These are phyloP conservation scores for Barnettozyma siamensis DNA, from an alignment of 805 yeast genomes.

Conservation along the genomic window DNA sequence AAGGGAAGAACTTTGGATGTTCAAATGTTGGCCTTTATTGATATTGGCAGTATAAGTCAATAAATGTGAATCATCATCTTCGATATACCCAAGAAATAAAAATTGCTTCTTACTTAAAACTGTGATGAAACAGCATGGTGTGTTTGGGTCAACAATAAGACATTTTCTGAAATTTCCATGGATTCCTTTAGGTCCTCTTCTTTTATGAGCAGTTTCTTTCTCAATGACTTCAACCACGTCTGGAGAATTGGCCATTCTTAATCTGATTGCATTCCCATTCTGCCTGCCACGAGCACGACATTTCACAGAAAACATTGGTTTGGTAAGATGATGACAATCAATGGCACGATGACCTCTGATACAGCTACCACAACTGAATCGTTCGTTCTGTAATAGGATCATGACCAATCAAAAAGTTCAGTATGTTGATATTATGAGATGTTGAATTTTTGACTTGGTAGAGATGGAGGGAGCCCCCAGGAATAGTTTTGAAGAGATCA, in stretches of 20 bases:
- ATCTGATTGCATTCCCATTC: not conserved
- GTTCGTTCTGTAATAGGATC: conserved; percentile 8
- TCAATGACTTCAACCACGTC: not conserved
- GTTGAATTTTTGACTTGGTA: no score
- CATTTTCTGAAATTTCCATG: not conserved
- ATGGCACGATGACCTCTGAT: conserved; percentile 10
- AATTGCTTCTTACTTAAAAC: not conserved
- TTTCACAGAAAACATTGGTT: conserved; percentile 5
- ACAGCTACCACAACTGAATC: conserved; percentile 7
- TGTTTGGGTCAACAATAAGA: not conserved
- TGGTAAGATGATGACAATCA: conserved; percentile 5
- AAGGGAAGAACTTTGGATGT: no score
- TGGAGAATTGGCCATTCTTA: conserved; percentile 1
- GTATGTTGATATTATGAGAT: no score
- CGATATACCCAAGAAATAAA: no score
- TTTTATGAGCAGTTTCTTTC: not conserved
- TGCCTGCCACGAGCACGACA: conserved; percentile 2
- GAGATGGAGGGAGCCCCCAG: no score
- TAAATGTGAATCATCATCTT: not conserved
- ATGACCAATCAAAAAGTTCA: no score
- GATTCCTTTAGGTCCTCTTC: not conserved
- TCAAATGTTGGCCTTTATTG: not conserved
- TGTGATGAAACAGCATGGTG: not conserved
- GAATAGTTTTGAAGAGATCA: no score
- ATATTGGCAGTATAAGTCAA: not conserved